Evolutionary conservation across 2,329 filamentous ascomycete species (phyloP).

Genomic region (Cladobotryum protrusum): DNA sequence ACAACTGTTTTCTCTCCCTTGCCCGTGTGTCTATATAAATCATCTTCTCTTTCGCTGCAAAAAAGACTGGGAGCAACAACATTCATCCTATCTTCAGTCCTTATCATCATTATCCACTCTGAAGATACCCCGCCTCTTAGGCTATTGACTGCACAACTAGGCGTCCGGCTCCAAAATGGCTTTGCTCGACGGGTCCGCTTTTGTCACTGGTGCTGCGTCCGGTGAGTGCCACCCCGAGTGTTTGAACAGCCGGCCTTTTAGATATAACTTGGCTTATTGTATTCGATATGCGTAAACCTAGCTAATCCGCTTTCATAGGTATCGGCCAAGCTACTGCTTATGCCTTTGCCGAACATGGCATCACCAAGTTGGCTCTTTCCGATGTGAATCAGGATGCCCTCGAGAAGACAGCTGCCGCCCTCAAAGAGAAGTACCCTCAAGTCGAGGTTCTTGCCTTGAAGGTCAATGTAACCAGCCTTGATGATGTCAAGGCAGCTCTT

Average conservation of each 20-base stretch:
- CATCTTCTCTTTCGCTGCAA: too few relatives aligned
- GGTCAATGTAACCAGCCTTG: conserved; percentile 40
- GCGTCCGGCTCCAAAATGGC: background rate
- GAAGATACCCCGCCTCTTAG: too few relatives aligned
- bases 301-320: conserved; percentile 26
- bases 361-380: conserved; percentile 39
- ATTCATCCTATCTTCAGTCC: too few relatives aligned
- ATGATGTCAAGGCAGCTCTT: conserved; percentile 38
- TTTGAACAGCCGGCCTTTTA: conserved; percentile 1
- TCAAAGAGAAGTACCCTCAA: conserved; percentile 32
- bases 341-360: conserved; percentile 41
- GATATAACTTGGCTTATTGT: background rate
- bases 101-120: too few relatives aligned
- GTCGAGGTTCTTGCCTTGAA: conserved; percentile 35
- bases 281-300: background rate
- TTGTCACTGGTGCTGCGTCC: conserved; percentile 43
- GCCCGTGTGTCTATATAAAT: too few relatives aligned
- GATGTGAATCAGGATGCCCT: conserved; percentile 36
- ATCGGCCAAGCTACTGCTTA: conserved; percentile 43
- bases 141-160: background rate
- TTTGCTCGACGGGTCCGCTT: conserved; percentile 39
- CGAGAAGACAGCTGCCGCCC: conserved; percentile 22
- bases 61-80: too few relatives aligned
- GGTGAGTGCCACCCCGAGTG: conserved; percentile 23
- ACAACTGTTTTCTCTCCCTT: too few relatives aligned